Base-by-base conservation (phyloP, 495 filamentous ascomycete genomes). In the Penicillium parvum region DNA sequence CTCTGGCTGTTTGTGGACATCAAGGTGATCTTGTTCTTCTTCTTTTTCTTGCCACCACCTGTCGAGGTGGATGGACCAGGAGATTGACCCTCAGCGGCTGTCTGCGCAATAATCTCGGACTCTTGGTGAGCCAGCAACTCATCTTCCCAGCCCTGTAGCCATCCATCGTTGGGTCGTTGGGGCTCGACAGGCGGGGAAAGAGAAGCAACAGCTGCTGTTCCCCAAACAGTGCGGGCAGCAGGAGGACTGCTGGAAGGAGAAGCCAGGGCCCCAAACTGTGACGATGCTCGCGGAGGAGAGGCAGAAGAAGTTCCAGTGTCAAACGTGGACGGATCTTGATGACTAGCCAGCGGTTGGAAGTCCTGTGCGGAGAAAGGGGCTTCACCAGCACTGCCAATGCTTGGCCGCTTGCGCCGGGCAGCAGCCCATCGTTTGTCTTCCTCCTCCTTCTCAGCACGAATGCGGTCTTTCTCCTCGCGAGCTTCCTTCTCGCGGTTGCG, bases 21-120 rank as follows among this genome's bases (percentile, higher is more conserved):
- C 42, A 96, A 60, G 7, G 88, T 96, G 37, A 96, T 96, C 73
- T 94, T 90, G 38, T 78, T 81, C 68, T 94, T 96, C 72, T 91
- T 95, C 66, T 86, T 89, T 69, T 87, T 90, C 38, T 74, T 73
- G 35, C 67, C 67, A 5, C 58, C 63, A 7, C 55, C 54, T 14
- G 28, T 50, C 36, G 29, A 55, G 3, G 26, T 50, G 32, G 32
- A 54, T 30, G 49, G 58, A 29, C 46, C 51, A 42, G 37, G 46
- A 15, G 47, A 52, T 28, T 50, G 60, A 9, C 52, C 61, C 28
- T 65, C 63, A 17, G 52, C 32, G 10, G 49, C 50, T 11, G 58
- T 60, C 23, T 66, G 62, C 1, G 68, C 65, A 9, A 73, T 55
- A n/a, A 66, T 7, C 34, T 65, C 66, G 15, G 54, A 61, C 40